Evolutionary conservation across 148 eudicot genomes (phyloP), one percentile per base, ranked within the genome.

Genomic region (Silene uniflora): DNA sequence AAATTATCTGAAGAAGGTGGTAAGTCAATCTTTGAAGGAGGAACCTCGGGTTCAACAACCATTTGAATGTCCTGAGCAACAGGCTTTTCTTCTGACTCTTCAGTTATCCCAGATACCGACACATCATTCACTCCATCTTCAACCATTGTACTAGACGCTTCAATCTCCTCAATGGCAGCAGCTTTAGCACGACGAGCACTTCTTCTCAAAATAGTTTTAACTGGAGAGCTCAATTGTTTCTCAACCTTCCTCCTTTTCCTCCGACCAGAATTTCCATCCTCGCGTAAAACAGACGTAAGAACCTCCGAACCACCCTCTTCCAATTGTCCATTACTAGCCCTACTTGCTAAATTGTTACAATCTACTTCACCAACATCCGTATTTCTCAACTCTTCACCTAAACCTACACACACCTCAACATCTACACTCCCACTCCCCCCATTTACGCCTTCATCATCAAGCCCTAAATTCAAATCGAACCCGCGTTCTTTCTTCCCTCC

Each of bases 381-480:
- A 71, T 67, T 76, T 21, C 10, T 73, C 73, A 78, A 68, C 54
- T 76, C 83, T 64, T 72, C 87, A n/a, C 64, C 76, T n/a, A 69
- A 75, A 17, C 79, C 76, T 29, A 65, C 65, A 65, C 75, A 39
- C 0, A 27, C 66, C 65, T 80, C 80, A 44, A 9, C 58, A 67
- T 52, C 76, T 65, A 64, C 55, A 46, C 11, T 32, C 71, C 67
- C 79, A 74, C 67, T 73, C 32, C 1, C 66, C 68, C 77, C 80
- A 11, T 29, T 73, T n/a, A 10, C 10, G 8, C 49, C 39, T 29
- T 82, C 90, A 17, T 85, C 91, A 46, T 81, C 80, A 55, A 86
- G 71, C 69, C 83, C 89, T 77, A 88, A 79, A 89, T 93, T 93
- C 86, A 93, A 88, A 81, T 93, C 98, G 70, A 93, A 88, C 61